Evolutionary conservation across 1,139 yeast genomes (phyloP).

Genomic region (Pichia inconspicua): DNA sequence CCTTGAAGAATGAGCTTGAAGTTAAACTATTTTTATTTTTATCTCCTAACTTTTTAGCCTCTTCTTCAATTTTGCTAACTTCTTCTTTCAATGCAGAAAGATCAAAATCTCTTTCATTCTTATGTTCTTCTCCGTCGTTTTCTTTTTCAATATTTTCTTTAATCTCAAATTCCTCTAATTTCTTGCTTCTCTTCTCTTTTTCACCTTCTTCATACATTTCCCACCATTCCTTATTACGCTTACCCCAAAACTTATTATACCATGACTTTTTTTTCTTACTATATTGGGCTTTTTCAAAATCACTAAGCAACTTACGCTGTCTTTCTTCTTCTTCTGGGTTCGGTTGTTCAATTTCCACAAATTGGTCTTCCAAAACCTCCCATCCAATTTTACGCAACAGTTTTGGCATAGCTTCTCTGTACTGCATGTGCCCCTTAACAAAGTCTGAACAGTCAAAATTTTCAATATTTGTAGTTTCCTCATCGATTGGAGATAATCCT

Average conservation of each 20-base stretch:
- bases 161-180: not conserved
- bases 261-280: constrained; percentile 43
- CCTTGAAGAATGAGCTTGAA: constrained; percentile 5
- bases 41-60: constrained; percentile 14
- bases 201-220: constrained; percentile 49
- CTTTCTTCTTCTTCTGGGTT: constrained; percentile 82
- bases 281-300: constrained; percentile 77
- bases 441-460: constrained; percentile 79
- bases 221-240: constrained; percentile 87
- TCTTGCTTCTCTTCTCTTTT: constrained; percentile 23
- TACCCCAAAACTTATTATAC: constrained; percentile 57
- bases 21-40: constrained; percentile 16
- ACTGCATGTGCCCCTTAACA: constrained; percentile 95
- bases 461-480: constrained; percentile 38
- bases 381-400: constrained; percentile 63
- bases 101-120: constrained; percentile 29
- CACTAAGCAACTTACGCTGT: constrained; percentile 71
- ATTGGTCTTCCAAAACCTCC: constrained; percentile 82
- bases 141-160: not conserved
- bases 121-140: not conserved
- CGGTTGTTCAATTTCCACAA: constrained; percentile 93
- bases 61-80: constrained; percentile 36
- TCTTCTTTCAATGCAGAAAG: constrained; percentile 40
- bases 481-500: constrained; percentile 72
- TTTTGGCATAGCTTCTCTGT: constrained; percentile 87